Evolutionary conservation across 257 asterid species (phyloP).

Genomic region (Solanum commersonii): DNA sequence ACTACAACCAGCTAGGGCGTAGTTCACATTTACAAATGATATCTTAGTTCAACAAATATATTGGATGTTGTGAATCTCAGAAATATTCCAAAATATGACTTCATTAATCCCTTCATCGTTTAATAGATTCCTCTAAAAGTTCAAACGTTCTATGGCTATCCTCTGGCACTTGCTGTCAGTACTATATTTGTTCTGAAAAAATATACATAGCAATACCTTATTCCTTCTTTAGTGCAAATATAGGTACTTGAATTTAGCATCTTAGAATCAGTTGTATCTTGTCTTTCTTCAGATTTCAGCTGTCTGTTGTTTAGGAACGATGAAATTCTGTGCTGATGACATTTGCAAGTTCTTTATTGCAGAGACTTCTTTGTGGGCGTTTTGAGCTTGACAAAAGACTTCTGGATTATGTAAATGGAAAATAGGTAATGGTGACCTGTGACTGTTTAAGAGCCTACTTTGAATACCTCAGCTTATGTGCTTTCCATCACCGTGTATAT

Average conservation of each 20-base stretch:
- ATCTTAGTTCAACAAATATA: background rate
- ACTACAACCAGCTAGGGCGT: background rate
- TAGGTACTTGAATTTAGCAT: background rate
- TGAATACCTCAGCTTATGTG: background rate
- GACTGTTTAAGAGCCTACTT: background rate
- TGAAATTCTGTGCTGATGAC: background rate
- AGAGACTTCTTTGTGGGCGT: conserved; percentile 75
- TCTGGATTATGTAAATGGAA: conserved; percentile 62
- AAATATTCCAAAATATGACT: background rate
- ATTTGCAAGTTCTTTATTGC: conserved; percentile 14
- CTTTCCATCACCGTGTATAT: background rate
- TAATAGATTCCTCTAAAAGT: background rate
- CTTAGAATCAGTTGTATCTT: background rate
- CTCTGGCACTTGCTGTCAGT: background rate
- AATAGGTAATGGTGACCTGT: conserved; percentile 34
- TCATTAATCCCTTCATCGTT: background rate
- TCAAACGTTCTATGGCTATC: background rate
- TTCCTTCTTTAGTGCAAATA: background rate
- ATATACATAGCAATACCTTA: background rate
- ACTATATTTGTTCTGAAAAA: background rate
- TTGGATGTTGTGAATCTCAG: background rate
- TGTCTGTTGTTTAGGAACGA: background rate
- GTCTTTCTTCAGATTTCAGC: background rate
- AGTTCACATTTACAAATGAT: background rate
- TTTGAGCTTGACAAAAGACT: conserved; percentile 88